Base-by-base conservation (phyloP, 2,329 filamentous ascomycete genomes). In the Pestalotiopsis sp. region DNA sequence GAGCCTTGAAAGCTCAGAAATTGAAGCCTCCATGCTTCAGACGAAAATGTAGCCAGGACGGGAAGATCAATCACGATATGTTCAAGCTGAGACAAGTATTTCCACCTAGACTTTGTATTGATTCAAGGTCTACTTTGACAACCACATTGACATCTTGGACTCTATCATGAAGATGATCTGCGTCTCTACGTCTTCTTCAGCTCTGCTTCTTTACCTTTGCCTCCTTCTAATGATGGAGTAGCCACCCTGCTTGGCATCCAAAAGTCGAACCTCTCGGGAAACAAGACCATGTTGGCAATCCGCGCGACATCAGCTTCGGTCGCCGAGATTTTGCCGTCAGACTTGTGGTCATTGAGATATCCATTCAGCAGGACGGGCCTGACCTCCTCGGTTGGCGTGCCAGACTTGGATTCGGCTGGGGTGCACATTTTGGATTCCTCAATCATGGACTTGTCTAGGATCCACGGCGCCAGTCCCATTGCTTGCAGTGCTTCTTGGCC, bases 381-480 rank as follows among this genome's bases (percentile, higher is more conserved):
- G 61, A 70, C 73, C 25, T 75, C 73, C 17, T 74, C 74, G 68
- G 70, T 70, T 31, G 70, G 71, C 4, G 14, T 58, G 27, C 67
- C 63, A 49, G 71, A 71, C 65, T 72, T 72, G 45, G 75, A 71
- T 61, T 73, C 70, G 5, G 67, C 63, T 3, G 68, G 62, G 20
- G 31, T 68, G n/a, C 20, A 20, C n/a, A 20, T 73, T 45, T 72
- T 71, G 41, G 62, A 67, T 63, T 71, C 69, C 4, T 68, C 39
- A 13, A 68, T 12, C 66, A 76, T 76, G 31, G 80, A 75, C 65
- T 80, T 70, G 71, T 82, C 77, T 4, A 82, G 73, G 61, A 80
- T 83, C 82, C 86, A 89, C 3, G 84, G 85, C 49, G 82, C 83
- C 1, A 90, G 78, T 0, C 87, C 87, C 87, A 90, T 89, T n/a